Base-by-base conservation (phyloP, 768 basidiomycete species). In the Hygrophorus russula region DNA sequence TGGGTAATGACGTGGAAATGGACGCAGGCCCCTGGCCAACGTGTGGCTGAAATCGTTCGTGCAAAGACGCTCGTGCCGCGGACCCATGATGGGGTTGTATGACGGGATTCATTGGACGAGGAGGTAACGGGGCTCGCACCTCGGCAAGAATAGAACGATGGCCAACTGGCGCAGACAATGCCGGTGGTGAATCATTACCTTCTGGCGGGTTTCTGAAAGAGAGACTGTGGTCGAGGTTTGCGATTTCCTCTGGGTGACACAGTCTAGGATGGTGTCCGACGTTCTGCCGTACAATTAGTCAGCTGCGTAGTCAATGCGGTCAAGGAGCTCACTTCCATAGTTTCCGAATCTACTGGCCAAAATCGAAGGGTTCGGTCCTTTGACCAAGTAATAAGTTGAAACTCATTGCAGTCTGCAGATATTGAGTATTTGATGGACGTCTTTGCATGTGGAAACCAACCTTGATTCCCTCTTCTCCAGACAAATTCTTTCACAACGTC, bases 401-500 rank as follows among this genome's bases (percentile, higher is more conserved):
- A 81, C 32, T 77, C 72, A 33, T 68, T 53, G 31, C 56, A 58
- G 27, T 65, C 65, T 66, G 44, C 14, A 19, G 13, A 17, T 5
- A 27, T 32, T 39, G 8, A 18, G 13, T 13, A 11, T 14, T 24
- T 33, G 18, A 6, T 3, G 3, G 7, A 24, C 5, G 13, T n/a
- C 4, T 14, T 10, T 14, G 11, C n/a, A 39, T 10, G 17, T 4
- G 38, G 15, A 34, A 41, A 56, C 61, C 15, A 14, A 78, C 82
- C 78, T 49, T 63, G 52, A 4, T 70, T 72, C 2, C 81, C 74
- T 54, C 71, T 77, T 47, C 96, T 68, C 96, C 96, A 99, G 1
- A 99, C 92, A 57, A 94, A 99, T 62, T 99, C 94, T 55, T 94
- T 96, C 14, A 98, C 94, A 2, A 92, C 89, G 49, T 94, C 91